Percentiles rank a stretch among this genome's conserved stretches.
Conservation (phyloP, 2,329 filamentous ascomycete genomes). For the Aureobasidium sp. region DNA sequence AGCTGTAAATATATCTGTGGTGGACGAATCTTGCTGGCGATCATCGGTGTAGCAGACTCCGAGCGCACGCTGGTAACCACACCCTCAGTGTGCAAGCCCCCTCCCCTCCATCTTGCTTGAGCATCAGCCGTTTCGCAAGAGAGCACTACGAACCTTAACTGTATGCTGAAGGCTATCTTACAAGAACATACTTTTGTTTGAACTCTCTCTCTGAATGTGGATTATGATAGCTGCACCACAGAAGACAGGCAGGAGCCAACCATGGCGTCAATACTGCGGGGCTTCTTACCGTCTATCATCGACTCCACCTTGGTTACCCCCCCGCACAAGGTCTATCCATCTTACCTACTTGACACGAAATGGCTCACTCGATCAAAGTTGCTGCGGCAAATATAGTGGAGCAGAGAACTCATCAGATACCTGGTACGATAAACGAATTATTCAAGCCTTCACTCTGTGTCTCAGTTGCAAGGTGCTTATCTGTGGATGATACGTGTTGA, state of each 20-base stretch:
- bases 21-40: conserved; percentile 2
- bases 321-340: not conserved
- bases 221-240: not conserved
- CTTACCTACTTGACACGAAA: not conserved
- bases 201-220: too few species aligned
- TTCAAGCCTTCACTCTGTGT: not conserved
- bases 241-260: not conserved
- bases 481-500: conserved; percentile 4
- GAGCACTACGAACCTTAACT: too few species aligned
- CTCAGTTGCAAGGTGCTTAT: not conserved
- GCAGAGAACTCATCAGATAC: conserved; percentile 37
- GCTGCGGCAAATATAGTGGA: conserved; percentile 40
- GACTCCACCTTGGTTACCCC: not conserved
- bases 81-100: not conserved
- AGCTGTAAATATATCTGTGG: not conserved
- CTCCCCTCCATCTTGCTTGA: not conserved
- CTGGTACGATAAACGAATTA: conserved; percentile 27
- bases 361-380: conserved; percentile 19
- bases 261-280: not conserved
- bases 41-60: conserved; percentile 4
- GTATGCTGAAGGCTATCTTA: too few species aligned
- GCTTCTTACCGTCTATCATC: not conserved
- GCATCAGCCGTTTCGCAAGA: not conserved
- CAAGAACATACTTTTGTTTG: too few species aligned
- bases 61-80: not conserved